phyloP scores from a whole-genome alignment of 1,284 basidiomycete species.

The Ustilago shanxiensis region DNA sequence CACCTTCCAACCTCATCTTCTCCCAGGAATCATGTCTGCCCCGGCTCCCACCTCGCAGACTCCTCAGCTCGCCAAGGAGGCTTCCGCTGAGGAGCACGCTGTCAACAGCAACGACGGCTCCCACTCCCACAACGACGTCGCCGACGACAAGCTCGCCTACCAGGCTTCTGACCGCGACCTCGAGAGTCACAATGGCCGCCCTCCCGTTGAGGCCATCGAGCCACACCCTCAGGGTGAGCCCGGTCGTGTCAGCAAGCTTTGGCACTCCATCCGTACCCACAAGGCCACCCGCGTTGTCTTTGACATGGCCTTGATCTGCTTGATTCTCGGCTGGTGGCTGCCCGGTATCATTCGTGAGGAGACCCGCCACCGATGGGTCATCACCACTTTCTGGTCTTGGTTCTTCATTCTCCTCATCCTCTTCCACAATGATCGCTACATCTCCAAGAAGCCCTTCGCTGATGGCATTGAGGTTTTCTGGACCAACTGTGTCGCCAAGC shows the following conservation, averaged over 20 bases:
- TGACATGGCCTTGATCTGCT: slow-evolving; percentile 43
- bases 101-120: slow-evolving; percentile 34
- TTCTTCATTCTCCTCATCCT: slow-evolving; percentile 67
- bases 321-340: slow-evolving; percentile 57
- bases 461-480: slow-evolving; percentile 45
- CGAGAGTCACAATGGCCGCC: slow-evolving; percentile 39
- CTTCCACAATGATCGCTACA: slow-evolving; percentile 64
- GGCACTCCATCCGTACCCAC: slow-evolving; percentile 47
- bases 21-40: slow-evolving; percentile 27
- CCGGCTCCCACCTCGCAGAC: slow-evolving; percentile 19
- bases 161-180: slow-evolving; percentile 49
- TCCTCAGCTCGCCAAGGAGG: slow-evolving; percentile 42
- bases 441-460: slow-evolving; percentile 61
- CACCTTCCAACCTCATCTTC: background rate
- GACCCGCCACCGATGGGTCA: slow-evolving; percentile 56
- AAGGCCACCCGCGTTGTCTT: slow-evolving; percentile 38
- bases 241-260: slow-evolving; percentile 39
- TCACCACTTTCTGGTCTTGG: slow-evolving; percentile 58
- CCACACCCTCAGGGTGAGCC: slow-evolving; percentile 53
- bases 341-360: slow-evolving; percentile 53
- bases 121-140: slow-evolving; percentile 40
- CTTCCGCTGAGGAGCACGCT: slow-evolving; percentile 23
- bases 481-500: slow-evolving; percentile 46
- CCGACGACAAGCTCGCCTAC: slow-evolving; percentile 53
- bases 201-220: slow-evolving; percentile 41